Conservation (phyloP, 2,329 filamentous ascomycete species). For the Grosmannia huntii region DNA sequence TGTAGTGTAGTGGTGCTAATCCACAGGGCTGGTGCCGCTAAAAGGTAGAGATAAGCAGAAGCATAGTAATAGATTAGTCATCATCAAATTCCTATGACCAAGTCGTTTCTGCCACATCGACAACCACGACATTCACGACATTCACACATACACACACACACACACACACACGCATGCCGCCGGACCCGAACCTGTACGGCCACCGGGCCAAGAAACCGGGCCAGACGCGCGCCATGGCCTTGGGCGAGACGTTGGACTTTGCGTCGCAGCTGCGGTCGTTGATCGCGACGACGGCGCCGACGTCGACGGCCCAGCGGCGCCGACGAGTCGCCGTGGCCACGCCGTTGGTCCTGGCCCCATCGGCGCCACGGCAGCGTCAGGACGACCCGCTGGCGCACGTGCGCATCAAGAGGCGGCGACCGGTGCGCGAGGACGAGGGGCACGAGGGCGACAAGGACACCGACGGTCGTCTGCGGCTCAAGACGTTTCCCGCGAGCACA, state of each 20-base stretch:
- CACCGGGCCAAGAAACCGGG: conserved; percentile 57
- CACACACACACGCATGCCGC: conserved; percentile 32
- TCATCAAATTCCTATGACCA: no score
- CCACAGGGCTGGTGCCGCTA: neutral
- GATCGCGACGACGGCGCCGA: conserved; percentile 57
- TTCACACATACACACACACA: neutral
- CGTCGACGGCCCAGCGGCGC: no score
- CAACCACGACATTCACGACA: no score
- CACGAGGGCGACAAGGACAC: neutral
- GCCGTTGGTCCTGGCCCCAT: neutral
- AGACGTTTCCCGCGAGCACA: conserved; percentile 36
- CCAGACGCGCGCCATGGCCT: conserved; percentile 53
- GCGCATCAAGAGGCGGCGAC: neutral
- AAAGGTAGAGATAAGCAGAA: neutral
- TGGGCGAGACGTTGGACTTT: conserved; percentile 69
- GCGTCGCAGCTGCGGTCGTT: conserved; percentile 76
- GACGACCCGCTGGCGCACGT: neutral
- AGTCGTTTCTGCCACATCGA: neutral
- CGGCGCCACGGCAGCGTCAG: neutral
- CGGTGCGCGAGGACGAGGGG: neutral
- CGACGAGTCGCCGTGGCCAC: no score
- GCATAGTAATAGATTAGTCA: no score
- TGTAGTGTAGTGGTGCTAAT: neutral
- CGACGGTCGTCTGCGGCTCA: conserved; percentile 26
- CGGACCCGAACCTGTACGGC: conserved; percentile 66